Percentiles rank a stretch among this genome's conserved stretches.
phyloP scores from a whole-genome alignment of 2,329 filamentous ascomycete species.

The Colletotrichum incanum region DNA sequence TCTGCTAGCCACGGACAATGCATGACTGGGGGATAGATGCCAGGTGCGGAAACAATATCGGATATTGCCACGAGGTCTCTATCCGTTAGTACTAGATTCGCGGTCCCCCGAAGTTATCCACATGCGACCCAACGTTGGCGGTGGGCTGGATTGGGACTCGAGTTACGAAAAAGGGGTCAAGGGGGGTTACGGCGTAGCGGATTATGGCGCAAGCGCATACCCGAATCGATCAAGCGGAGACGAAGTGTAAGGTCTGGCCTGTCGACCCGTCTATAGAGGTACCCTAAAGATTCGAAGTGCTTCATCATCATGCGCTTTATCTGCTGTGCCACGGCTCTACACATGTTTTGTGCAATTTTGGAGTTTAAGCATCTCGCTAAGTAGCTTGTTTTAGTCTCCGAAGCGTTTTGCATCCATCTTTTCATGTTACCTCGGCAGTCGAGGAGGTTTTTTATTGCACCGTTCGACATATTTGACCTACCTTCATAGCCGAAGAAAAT shows the following conservation, averaged over 20 bases:
- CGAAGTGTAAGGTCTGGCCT: not conserved
- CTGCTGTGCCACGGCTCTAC: conserved; percentile 2
- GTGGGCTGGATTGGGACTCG: conserved; percentile 4
- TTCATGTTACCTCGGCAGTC: conserved; percentile 9
- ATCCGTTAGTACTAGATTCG: conserved; percentile 3
- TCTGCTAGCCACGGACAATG: not conserved
- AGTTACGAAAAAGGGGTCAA: not conserved
- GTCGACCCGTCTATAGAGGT: not conserved
- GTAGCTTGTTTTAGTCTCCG: conserved; percentile 26
- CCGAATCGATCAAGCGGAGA: not conserved
- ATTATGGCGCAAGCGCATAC: not conserved
- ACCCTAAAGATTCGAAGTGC: not conserved
- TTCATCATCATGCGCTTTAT: not conserved
- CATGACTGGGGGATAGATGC: conserved; percentile 8
- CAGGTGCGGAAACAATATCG: not conserved
- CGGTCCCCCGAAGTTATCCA: conserved; percentile 27
- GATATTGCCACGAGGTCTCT: conserved; percentile 27
- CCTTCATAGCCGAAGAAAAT: not conserved
- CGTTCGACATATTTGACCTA: not conserved
- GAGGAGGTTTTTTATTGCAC: not conserved
- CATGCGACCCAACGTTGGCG: conserved; percentile 32
- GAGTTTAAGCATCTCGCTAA: conserved; percentile 16
- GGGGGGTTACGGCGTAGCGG: not conserved
- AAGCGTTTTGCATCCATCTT: conserved; percentile 10
- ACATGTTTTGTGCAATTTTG: not conserved